These are phyloP conservation scores for Coelastrella sp. DNA, from an alignment of 139 green algal genomes.

Conservation along the genomic window DNA sequence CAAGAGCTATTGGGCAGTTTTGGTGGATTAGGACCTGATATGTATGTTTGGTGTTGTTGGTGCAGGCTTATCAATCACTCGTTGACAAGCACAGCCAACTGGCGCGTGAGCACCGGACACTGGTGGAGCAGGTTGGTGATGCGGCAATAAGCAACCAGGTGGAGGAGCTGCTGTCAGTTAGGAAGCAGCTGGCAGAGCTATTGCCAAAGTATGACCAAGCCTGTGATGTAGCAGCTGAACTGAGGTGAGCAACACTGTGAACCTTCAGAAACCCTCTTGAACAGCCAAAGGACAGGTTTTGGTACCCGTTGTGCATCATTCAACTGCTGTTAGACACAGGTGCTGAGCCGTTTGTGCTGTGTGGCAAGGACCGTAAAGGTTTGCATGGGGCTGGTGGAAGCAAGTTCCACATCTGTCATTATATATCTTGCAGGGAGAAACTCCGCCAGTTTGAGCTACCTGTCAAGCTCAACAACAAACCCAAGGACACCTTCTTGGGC, in stretches of 20 bases:
- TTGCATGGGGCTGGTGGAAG: too few relatives aligned
- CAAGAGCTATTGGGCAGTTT: too few relatives aligned
- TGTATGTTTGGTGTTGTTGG: neutral
- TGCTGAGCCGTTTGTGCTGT: neutral
- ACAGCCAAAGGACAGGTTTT: too few relatives aligned
- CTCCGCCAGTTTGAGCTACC: slow-evolving; percentile 51
- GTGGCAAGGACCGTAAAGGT: too few relatives aligned
- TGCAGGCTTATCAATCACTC: slow-evolving; percentile 62
- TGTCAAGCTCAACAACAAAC: slow-evolving; percentile 5
- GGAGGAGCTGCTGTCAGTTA: slow-evolving; percentile 62
- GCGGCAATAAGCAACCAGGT: slow-evolving; percentile 34
- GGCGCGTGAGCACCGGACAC: slow-evolving; percentile 25
- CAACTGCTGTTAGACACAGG: neutral
- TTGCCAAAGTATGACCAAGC: slow-evolving; percentile 26
- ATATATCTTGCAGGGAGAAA: slow-evolving; percentile 41
- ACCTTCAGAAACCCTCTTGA: neutral
- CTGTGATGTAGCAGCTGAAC: slow-evolving; percentile 30
- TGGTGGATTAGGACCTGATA: neutral
- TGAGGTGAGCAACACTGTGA: slow-evolving; percentile 10
- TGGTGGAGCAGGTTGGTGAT: slow-evolving; percentile 64
- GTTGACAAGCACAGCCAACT: slow-evolving; percentile 64
- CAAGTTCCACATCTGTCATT: neutral
- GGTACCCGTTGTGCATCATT: too few relatives aligned
- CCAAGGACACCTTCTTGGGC: slow-evolving; percentile 17
- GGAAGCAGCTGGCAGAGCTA: slow-evolving; percentile 54